Base-by-base conservation (phyloP, 495 filamentous ascomycete species). In the Astrothelium macrocarpum region DNA sequence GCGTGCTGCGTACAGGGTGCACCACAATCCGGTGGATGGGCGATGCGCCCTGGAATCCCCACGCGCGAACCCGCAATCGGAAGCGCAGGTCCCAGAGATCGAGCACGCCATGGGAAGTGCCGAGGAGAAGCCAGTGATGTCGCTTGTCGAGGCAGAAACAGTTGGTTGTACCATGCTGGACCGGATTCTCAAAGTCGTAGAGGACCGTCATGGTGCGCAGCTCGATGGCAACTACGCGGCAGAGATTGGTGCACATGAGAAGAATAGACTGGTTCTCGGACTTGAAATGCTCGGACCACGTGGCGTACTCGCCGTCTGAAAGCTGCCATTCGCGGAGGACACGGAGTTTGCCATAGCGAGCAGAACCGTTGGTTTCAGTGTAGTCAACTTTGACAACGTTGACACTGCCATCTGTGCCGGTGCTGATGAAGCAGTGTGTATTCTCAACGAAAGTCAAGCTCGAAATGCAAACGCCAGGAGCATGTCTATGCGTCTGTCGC, bases 71-170 rank as follows among this genome's bases (percentile, higher is more conserved):
- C 18, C 91, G 85, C 59, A 96, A 80, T 60, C 84, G 87, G 77
- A 97, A 99, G 18, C 95, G 88, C 18, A 99, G 82, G 72, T 99
- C 95, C 94, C 95, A 99, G 20, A 99, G 79, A 68, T 95, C 89
- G 9, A 99, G 77, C 56, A 97, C 85, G 2, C 95, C 95, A 68
- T 97, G 92, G 7, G 91, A 90, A 0, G 95, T 97, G 34, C 92
- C 94, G 2, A 97, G 75, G 7, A 95, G 78, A 2, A 99, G 78
- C 95, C 95, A 99, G 67, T 89, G 89, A 59, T 87, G 87, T 70
- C 85, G 88, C 29, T 85, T 78, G 68, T 96, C 90, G 32, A 93
- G 78, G 74, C 89, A 93, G 75, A 99, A 97, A 64, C 90, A 94
- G 1, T 90, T 97, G 7, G 90, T 91, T 1, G 88, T 91, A 32